Conservation (phyloP, 805 yeast genomes). For the Yamadazyma paraphyllophila region DNA sequence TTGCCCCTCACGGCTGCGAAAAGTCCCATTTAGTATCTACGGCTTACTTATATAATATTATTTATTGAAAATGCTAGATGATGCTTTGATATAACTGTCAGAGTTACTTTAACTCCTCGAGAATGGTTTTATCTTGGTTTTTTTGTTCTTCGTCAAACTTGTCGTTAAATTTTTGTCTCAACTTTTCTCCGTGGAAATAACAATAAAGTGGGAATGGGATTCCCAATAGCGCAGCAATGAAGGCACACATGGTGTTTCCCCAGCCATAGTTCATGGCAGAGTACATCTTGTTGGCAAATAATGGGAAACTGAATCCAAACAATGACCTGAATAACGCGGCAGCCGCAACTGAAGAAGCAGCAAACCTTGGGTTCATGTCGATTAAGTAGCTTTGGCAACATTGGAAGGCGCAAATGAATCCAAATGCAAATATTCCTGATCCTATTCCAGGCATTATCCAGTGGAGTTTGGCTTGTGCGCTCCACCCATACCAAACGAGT, state of each 20-base stretch:
- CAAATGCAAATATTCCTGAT: slow-evolving; percentile 56
- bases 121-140: slow-evolving; percentile 5
- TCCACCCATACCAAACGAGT: slow-evolving; percentile 71
- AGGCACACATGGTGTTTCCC: slow-evolving; percentile 65
- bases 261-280: slow-evolving; percentile 60
- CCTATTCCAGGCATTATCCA: slow-evolving; percentile 70
- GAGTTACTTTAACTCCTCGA: slow-evolving; percentile 2
- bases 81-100: too few species aligned
- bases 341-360: slow-evolving; percentile 41
- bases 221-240: slow-evolving; percentile 56
- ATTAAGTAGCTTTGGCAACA: slow-evolving; percentile 64
- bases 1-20: slow-evolving; percentile 4
- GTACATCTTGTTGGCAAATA: slow-evolving; percentile 60
- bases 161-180: slow-evolving; percentile 58
- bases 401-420: slow-evolving; percentile 63
- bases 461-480: slow-evolving; percentile 51
- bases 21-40: neutral
- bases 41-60: neutral
- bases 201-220: slow-evolving; percentile 67
- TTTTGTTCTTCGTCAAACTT: slow-evolving; percentile 46
- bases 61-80: neutral
- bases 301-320: slow-evolving; percentile 39
- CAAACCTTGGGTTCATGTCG: slow-evolving; percentile 38
- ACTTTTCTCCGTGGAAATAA: slow-evolving; percentile 51
- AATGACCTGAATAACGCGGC: slow-evolving; percentile 39